Percentiles rank a stretch among this genome's conserved stretches.
Evolutionary conservation across 2,329 filamentous ascomycete genomes (phyloP).

Genomic region (Scytalidium sp.): DNA sequence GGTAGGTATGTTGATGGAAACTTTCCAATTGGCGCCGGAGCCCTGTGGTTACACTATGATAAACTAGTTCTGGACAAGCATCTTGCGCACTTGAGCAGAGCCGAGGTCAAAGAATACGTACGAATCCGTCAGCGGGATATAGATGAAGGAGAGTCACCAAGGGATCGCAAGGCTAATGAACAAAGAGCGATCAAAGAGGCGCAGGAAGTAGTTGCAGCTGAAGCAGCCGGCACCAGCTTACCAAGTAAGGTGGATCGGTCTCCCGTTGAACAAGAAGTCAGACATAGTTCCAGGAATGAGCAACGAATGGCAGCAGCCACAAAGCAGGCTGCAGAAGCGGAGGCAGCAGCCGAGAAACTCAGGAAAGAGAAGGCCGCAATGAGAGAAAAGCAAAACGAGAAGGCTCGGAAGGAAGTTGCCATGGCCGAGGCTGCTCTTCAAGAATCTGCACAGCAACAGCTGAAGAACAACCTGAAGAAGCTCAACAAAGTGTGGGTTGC

Average conservation of each 20-base stretch:
- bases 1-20: slow-evolving; percentile 57
- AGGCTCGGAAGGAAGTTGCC: slow-evolving; percentile 24
- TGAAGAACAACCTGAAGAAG: slow-evolving; percentile 27
- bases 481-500: slow-evolving; percentile 27
- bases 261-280: slow-evolving; percentile 21
- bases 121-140: slow-evolving; percentile 58
- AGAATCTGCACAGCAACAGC: slow-evolving; percentile 20
- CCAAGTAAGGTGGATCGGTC: slow-evolving; percentile 4
- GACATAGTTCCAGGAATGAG: slow-evolving; percentile 24
- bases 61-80: slow-evolving; percentile 58
- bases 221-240: slow-evolving; percentile 9
- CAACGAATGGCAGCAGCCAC: slow-evolving; percentile 17
- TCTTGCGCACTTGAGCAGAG: slow-evolving; percentile 45
- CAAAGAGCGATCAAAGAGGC: slow-evolving; percentile 20
- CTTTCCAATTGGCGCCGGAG: slow-evolving; percentile 57
- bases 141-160: slow-evolving; percentile 47
- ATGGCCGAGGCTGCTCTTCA: slow-evolving; percentile 20
- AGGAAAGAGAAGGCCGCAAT: slow-evolving; percentile 22
- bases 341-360: slow-evolving; percentile 9
- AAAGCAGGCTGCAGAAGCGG: slow-evolving; percentile 19
- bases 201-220: slow-evolving; percentile 14
- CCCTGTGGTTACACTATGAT: slow-evolving; percentile 61
- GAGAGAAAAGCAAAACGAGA: slow-evolving; percentile 20
- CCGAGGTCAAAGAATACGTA: slow-evolving; percentile 62
- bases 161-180: slow-evolving; percentile 46